phyloP scores from a whole-genome alignment of 805 yeast species.

The Wickerhamomyces alni region DNA sequence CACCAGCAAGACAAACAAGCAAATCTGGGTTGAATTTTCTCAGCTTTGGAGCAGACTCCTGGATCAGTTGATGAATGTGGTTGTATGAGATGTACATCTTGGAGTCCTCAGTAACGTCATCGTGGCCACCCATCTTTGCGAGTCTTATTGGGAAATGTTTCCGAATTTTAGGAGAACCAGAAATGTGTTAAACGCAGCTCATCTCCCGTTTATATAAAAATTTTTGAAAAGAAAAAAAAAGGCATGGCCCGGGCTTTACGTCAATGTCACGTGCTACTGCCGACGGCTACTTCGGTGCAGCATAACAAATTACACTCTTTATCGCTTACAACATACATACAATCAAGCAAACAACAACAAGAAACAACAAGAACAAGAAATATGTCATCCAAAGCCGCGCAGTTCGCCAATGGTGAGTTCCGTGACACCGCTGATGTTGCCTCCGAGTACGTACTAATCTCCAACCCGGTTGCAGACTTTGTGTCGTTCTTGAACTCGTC shows the following conservation, averaged over 20 bases:
- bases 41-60: conserved; percentile 53
- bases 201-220: no score
- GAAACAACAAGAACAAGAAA: background rate
- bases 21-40: conserved; percentile 77
- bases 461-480: conserved; percentile 39
- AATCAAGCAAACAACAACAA: background rate
- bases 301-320: no score
- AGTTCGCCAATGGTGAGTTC: conserved; percentile 23
- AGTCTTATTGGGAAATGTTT: background rate
- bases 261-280: no score
- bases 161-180: background rate
- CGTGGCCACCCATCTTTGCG: conserved; percentile 19
- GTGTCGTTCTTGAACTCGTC: conserved; percentile 73
- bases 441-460: conserved; percentile 9
- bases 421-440: background rate
- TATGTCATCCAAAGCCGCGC: conserved; percentile 15
- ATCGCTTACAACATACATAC: background rate
- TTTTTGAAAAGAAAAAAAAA: no score
- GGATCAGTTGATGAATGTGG: conserved; percentile 72
- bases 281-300: no score
- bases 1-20: conserved; percentile 95
- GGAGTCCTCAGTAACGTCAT: conserved; percentile 16
- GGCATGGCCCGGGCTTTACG: no score
- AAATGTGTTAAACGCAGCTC: no score
- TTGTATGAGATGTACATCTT: conserved; percentile 77